Evolutionary conservation across 2,329 filamentous ascomycete species (phyloP), one percentile per base, ranked within the genome.

Genomic region (Fusarium brevicatenulatum): DNA sequence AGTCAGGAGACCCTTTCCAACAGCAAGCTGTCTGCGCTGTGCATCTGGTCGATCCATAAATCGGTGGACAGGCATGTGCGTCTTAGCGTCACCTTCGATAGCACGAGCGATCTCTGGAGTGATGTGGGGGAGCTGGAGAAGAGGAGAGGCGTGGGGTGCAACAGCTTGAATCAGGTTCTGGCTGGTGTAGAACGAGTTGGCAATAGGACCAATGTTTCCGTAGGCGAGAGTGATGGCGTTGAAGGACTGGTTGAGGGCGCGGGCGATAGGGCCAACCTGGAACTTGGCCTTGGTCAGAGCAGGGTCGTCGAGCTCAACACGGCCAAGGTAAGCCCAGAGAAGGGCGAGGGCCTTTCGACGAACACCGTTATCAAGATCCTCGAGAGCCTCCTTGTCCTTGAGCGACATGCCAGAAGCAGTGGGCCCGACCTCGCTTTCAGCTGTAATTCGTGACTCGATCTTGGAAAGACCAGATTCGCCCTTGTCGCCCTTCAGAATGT

Each of bases 271-370:
- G 25, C 94, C 95, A 70, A 96, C 91, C 81, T 96, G 92, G 80
- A 93, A 95, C 85, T 98, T 99, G 82, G 95, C 91, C 80, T 91
- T 91, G 78, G 97, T 92, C 60, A 98, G 87, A 37, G 88, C 86
- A 59, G 89, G 82, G 78, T 97, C 95, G 47, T 93, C 92, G 30
- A 99, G 89, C 78, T 97, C 94, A 62, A 97, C 87, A 52, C 96
- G 93, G 68, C 93, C 94, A 53, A 98, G 89, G 81, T 99, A 98
- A 46, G 96, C 95, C 96, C 97, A 99, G 21, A 99, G 87, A 63
- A 99, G 87, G 56, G 92, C 94, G 49, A 98, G 86, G 12, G 94
- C 92, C 86, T 98, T 98, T 78, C 96, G 89, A 74, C 93, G 91
- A 30, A 90, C 88, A 43, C 92, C 91, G 74, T 92, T 92, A 55